A percentile compares a stretch with the other conserved stretches of the same genome.
Conservation (phyloP, 129 eudicot species). For the Arctium lappa region DNA sequence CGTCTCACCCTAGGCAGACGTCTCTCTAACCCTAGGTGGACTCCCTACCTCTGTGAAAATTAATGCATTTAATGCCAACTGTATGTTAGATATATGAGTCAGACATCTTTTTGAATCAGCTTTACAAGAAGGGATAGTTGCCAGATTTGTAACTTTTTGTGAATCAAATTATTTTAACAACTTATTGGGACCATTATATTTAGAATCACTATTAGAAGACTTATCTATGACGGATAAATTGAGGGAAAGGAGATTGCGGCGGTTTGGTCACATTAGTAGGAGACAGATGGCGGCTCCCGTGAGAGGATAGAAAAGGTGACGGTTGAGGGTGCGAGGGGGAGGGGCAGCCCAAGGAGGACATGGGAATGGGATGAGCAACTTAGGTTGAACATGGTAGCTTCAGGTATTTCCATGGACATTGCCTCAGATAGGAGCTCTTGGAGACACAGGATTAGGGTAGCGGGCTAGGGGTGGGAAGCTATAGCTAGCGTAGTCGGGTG, state of each 20-base stretch:
- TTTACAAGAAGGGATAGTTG: not conserved
- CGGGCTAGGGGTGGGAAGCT: too few relatives aligned
- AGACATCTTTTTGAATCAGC: not conserved
- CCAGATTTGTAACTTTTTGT: not conserved
- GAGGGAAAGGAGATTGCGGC: not conserved
- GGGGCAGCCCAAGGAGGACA: not conserved
- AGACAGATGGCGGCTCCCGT: not conserved
- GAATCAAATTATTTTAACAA: not conserved
- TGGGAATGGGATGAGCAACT: not conserved
- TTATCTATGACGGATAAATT: not conserved
- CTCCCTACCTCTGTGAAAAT: not conserved
- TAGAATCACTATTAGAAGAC: not conserved
- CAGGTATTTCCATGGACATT: not conserved
- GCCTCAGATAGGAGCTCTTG: not conserved
- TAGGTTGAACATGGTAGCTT: not conserved
- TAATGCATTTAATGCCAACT: not conserved
- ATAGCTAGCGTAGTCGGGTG: not conserved
- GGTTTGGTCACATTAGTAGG: not conserved
- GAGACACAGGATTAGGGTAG: not conserved
- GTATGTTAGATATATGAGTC: not conserved
- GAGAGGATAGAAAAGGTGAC: not conserved
- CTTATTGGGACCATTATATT: not conserved
- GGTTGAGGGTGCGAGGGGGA: not conserved
- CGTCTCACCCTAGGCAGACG: not conserved
- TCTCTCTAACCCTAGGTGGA: not conserved